phyloP scores from a whole-genome alignment of 805 yeast species.

The Scheffersomyces stipitis region DNA sequence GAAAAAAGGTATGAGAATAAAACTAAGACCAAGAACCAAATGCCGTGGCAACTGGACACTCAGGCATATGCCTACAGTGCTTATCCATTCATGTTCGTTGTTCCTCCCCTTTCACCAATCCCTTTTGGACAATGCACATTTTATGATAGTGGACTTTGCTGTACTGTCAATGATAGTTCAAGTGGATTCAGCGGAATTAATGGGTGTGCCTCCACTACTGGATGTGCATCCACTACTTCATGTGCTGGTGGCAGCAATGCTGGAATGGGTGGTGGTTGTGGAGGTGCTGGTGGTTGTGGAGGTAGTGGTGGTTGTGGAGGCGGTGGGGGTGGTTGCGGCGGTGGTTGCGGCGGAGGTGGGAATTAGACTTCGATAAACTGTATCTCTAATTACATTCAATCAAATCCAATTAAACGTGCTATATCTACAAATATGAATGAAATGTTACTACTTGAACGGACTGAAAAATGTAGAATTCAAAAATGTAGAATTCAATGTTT shows the following conservation, averaged over 20 bases:
- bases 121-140: constrained; percentile 1
- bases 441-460: too few relatives aligned
- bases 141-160: constrained; percentile 8
- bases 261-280: constrained; percentile 3
- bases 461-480: too few relatives aligned
- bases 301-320: not conserved
- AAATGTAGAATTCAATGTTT: too few relatives aligned
- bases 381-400: too few relatives aligned
- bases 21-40: not conserved
- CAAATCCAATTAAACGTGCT: too few relatives aligned
- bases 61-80: not conserved
- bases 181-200: not conserved
- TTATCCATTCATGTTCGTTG: constrained; percentile 7
- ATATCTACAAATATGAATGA: too few relatives aligned
- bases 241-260: not conserved
- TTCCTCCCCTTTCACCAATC: constrained; percentile 8
- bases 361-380: too few relatives aligned
- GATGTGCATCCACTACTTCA: constrained; percentile 1
- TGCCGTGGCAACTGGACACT: constrained; percentile 1
- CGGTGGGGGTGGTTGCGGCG: not conserved
- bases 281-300: not conserved
- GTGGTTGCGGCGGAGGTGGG: not conserved
- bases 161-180: constrained; percentile 7
- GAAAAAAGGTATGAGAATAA: not conserved
- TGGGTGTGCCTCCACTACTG: constrained; percentile 1